Evolutionary conservation across 169 alveolate species (phyloP), one percentile per base, ranked within the genome.

Genomic region (Babesia sp.): DNA sequence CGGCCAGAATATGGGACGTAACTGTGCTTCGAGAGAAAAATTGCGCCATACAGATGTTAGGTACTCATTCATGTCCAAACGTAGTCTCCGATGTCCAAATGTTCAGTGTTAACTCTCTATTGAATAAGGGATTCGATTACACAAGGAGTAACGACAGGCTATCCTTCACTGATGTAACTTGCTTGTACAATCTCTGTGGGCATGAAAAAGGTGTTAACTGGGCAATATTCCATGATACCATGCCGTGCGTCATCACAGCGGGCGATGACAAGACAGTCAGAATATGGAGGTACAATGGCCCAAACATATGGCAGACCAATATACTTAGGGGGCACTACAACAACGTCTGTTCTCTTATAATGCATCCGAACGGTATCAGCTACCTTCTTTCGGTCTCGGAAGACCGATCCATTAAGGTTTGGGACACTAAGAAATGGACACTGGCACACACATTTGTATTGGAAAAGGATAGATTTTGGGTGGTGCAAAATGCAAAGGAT

Each of bases 191-290:
- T 50, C 81, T 96, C 55, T 97, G 94, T 83, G 99, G 99, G 3
- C 99, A 97, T 78, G 97, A 95, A 55, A 92, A 94, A 71, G 99
- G 99, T 12, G 98, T 97, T 0, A 97, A 97, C 78, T 97, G 98
- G 96, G 98, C 97, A 7, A 61, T 94, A 12, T 97, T 97, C 85
- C 98, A 95, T 75, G 95, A 94, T 12, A 90, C 87, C 45, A 64
- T 87, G 53, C 96, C 94, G 56, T 71, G 93, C 8, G 94, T 94
- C 33, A 96, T 96, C 1, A 93, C 98, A 5, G 97, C 98, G 2
- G 91, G 98, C 34, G 99, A 97, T 84, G 99, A 97, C 78, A 92
- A 94, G 71, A 93, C 95, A 56, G 90, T 97, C 11, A 91, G 96
- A 73, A 76, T 95, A 22, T 97, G 99, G 99, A 94, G 98, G 84